Evolutionary conservation across 768 basidiomycete species (phyloP), one percentile per base, ranked within the genome.

Genomic region (Mycena belliarum): DNA sequence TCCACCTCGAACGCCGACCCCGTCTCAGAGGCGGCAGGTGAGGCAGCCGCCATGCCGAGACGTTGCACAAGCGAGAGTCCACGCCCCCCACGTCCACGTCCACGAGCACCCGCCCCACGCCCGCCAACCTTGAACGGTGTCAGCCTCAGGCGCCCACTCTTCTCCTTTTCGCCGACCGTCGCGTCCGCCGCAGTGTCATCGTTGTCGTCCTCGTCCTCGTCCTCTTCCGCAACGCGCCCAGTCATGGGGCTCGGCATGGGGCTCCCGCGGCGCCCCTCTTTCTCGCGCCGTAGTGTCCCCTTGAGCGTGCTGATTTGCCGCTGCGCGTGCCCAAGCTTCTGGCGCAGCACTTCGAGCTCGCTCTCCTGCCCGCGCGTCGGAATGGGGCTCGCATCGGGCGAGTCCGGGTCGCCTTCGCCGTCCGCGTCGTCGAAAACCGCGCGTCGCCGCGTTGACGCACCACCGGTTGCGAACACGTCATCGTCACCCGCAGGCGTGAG

Each of bases 231-330:
- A 15, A 35, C 68, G 20, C 59, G 60, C 42, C 20, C 50, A 5
- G 57, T 73, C 74, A 37, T 61, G 64, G 57, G 69, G 64, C 7
- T 77, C 76, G 71, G 76, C 72, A 50, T 80, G 79, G 24, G 88
- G 72, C 67, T 78, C 79, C 54, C 85, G 76, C 66, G 82, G 32
- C 88, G 83, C 53, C 86, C 75, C 75, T 91, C 88, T 74, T 93
- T 94, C 80, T 95, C 93, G 57, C 92, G 80, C 66, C 85, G 84
- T 50, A 95, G 70, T 1, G 87, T 86, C 46, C 87, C 83, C 66
- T 91, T 90, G 59, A 95, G 82, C 16, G 92, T 93, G 60, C 78
- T 82, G 66, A 95, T 87, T 66, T 93, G 92, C 58, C 93, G 78
- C 70, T 95, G 91, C 5, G 93, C 90, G 70, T 94, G 92, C 12